Conservation (phyloP, 192 early-diverging fungal genomes). For the Nowakowskiella sp. region DNA sequence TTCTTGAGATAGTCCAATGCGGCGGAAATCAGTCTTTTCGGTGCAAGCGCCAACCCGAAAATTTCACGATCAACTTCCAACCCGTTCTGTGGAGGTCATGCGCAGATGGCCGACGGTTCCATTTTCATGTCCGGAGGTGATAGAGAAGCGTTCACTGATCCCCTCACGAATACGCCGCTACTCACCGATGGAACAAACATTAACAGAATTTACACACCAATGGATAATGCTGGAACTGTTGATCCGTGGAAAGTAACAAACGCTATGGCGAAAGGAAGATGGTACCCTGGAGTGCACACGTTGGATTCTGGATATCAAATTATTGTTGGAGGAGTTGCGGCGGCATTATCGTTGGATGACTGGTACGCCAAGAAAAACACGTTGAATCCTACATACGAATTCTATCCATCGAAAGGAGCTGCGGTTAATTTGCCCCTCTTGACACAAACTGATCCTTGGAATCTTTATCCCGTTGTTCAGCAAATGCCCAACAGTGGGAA, state of each 20-base stretch:
- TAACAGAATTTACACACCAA: too few relatives aligned
- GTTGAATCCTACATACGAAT: constrained; percentile 36
- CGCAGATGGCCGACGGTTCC: constrained; percentile 27
- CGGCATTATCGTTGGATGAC: neutral
- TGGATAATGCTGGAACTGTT: too few relatives aligned
- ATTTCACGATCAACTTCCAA: too few relatives aligned
- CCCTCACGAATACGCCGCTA: too few relatives aligned
- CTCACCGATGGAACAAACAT: too few relatives aligned
- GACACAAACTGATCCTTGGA: constrained; percentile 9
- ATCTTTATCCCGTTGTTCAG: constrained; percentile 19
- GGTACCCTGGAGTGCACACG: constrained; percentile 20
- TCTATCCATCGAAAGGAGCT: constrained; percentile 20
- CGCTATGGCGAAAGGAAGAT: too few relatives aligned
- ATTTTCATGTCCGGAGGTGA: constrained; percentile 35
- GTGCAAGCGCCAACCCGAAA: too few relatives aligned
- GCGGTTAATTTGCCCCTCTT: too few relatives aligned
- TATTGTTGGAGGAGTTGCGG: constrained; percentile 11
- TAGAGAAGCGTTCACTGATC: too few relatives aligned
- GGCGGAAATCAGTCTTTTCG: too few relatives aligned
- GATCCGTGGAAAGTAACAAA: too few relatives aligned
- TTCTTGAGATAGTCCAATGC: too few relatives aligned
- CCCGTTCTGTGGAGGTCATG: constrained; percentile 35
- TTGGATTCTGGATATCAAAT: constrained; percentile 14
- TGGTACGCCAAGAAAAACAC: constrained; percentile 10
- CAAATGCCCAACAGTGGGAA: constrained; percentile 11